These are phyloP conservation scores for Hypocreales sp. DNA, from an alignment of 2,329 filamentous ascomycete genomes.

Conservation along the genomic window DNA sequence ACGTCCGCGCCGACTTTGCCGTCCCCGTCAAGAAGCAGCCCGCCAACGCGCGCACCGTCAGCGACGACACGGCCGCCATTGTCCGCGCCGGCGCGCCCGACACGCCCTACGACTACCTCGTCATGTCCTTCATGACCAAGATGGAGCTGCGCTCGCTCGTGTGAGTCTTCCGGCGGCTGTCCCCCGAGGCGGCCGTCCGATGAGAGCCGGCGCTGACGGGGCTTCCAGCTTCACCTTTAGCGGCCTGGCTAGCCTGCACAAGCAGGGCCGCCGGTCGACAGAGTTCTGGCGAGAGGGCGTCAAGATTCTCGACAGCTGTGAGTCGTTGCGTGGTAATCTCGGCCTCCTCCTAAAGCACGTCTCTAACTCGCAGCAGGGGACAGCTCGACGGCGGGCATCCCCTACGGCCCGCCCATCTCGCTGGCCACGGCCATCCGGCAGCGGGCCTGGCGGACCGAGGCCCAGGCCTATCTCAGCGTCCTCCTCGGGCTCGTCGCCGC, in stretches of 20 bases:
- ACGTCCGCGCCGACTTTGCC: constrained; percentile 30
- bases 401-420: constrained; percentile 28
- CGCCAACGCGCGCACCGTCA: constrained; percentile 33
- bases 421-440: constrained; percentile 42
- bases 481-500: constrained; percentile 56
- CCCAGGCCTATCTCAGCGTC: constrained; percentile 56
- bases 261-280: constrained; percentile 17
- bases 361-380: constrained; percentile 14
- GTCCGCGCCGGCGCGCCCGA: constrained; percentile 30
- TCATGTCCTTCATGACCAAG: constrained; percentile 45
- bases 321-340: constrained; percentile 5
- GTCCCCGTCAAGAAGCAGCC: constrained; percentile 39
- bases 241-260: constrained; percentile 30
- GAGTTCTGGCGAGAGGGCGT: constrained; percentile 27
- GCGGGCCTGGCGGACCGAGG: constrained; percentile 46
- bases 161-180: constrained; percentile 20
- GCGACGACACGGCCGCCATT: constrained; percentile 39
- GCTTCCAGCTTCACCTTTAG: constrained; percentile 34
- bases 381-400: constrained; percentile 15
- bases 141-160: constrained; percentile 39
- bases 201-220: constrained; percentile 6
- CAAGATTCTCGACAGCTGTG: constrained; percentile 32
- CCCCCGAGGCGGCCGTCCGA: background rate
- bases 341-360: background rate
- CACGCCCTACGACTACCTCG: constrained; percentile 35